phyloP scores from a whole-genome alignment of 176 grass and related monocot species.

The Eragrostis nindensis region DNA sequence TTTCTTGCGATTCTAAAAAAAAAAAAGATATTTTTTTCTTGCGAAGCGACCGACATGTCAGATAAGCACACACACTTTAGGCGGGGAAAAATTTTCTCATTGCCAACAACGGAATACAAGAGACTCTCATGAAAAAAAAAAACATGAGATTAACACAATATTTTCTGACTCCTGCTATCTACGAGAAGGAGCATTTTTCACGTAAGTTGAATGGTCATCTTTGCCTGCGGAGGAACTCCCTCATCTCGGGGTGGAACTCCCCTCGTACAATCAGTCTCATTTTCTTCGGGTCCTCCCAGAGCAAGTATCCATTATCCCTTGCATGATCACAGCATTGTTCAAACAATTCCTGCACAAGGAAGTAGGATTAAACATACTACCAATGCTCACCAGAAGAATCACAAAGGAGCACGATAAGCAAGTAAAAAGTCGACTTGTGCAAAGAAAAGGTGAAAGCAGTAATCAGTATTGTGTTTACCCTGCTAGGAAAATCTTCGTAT shows the following conservation, averaged over 20 bases:
- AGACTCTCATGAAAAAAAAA: too few relatives aligned
- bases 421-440: neutral
- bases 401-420: neutral
- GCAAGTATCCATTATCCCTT: slow-evolving; percentile 69
- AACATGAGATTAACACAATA: too few relatives aligned
- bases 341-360: slow-evolving; percentile 72
- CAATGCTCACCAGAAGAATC: neutral
- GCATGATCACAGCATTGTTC: slow-evolving; percentile 79
- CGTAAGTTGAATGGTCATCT: slow-evolving; percentile 6
- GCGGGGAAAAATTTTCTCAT: too few relatives aligned
- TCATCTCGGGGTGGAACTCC: slow-evolving; percentile 79
- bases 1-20: too few relatives aligned
- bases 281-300: slow-evolving; percentile 74
- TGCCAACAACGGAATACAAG: too few relatives aligned
- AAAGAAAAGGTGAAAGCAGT: too few relatives aligned
- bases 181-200: neutral
- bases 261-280: slow-evolving; percentile 73
- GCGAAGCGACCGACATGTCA: too few relatives aligned
- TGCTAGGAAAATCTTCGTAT: slow-evolving; percentile 95
- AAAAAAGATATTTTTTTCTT: too few relatives aligned
- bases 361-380: neutral
- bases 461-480: slow-evolving; percentile 45
- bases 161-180: slow-evolving; percentile 17
- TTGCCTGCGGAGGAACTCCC: slow-evolving; percentile 71
- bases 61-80: too few relatives aligned